A percentile compares a stretch with the other conserved stretches of the same genome.
Evolutionary conservation across 495 filamentous ascomycete genomes (phyloP).

Genomic region (Cercophora samala): DNA sequence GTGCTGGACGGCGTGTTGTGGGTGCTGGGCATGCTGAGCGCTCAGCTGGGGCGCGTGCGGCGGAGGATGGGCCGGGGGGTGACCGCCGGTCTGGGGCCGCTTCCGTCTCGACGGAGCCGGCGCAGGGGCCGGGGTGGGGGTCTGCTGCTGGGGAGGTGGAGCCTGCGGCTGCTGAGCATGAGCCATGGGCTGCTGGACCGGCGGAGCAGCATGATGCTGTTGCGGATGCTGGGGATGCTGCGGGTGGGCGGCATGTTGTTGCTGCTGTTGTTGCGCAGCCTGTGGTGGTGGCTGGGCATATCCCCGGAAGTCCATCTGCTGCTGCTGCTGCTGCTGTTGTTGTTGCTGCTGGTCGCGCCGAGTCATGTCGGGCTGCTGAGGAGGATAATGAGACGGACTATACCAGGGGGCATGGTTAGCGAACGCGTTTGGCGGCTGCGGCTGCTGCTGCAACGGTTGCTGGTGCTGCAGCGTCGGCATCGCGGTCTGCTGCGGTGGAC

Average conservation of each 20-base stretch:
- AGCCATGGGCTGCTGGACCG: constrained; percentile 39
- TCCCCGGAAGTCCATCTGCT: constrained; percentile 26
- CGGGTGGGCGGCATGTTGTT: neutral
- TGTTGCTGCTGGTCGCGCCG: constrained; percentile 13
- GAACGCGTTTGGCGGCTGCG: constrained; percentile 25
- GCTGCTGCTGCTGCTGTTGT: constrained; percentile 5
- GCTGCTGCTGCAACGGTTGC: constrained; percentile 27
- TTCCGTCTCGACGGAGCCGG: constrained; percentile 29
- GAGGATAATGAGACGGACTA: constrained; percentile 30
- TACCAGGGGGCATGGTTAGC: constrained; percentile 37
- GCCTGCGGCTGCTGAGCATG: constrained; percentile 37
- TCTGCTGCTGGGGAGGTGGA: constrained; percentile 38
- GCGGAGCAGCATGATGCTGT: constrained; percentile 24
- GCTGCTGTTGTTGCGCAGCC: constrained; percentile 23
- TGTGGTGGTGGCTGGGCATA: constrained; percentile 36
- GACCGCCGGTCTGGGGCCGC: constrained; percentile 30
- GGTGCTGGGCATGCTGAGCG: constrained; percentile 20
- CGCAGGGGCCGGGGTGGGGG: constrained; percentile 40
- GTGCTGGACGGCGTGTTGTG: constrained; percentile 25
- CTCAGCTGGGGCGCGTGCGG: constrained; percentile 22
- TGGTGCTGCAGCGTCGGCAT: constrained; percentile 35
- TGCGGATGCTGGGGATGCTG: constrained; percentile 34
- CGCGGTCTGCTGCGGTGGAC: constrained; percentile 33
- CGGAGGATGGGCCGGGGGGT: constrained; percentile 22
- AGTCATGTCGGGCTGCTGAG: constrained; percentile 22